Conservation (phyloP, 331 rosid species). For the Telfairia occidentalis region DNA sequence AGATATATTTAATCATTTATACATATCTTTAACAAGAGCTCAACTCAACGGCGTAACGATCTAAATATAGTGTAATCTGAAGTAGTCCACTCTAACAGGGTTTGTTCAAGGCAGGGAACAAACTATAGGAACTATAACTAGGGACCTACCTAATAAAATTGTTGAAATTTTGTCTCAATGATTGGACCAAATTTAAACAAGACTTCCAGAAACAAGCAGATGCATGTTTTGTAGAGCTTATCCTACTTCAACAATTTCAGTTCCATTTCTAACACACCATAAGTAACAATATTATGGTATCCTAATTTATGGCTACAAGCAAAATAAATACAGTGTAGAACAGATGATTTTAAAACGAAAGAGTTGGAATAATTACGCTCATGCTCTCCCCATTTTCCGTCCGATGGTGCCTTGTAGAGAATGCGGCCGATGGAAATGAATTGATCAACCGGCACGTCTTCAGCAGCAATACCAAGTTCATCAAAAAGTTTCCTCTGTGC, state of each 20-base stretch:
- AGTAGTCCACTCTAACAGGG: not conserved
- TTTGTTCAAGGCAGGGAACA: not conserved
- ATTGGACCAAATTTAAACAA: not conserved
- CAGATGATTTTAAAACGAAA: not conserved
- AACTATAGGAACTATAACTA: too few relatives aligned
- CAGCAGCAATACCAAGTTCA: slow-evolving; percentile 82
- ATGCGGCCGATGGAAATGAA: slow-evolving; percentile 89
- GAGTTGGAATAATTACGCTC: slow-evolving; percentile 52
- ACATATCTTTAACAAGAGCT: not conserved
- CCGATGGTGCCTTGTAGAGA: slow-evolving; percentile 95
- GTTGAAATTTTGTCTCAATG: too few relatives aligned
- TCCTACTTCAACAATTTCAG: not conserved
- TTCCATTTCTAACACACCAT: not conserved
- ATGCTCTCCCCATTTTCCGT: slow-evolving; percentile 99
- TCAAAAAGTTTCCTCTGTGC: slow-evolving; percentile 98
- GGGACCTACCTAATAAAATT: too few relatives aligned
- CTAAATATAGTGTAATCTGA: too few relatives aligned
- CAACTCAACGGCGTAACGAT: not conserved
- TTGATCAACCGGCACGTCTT: slow-evolving; percentile 85
- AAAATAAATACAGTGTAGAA: not conserved
- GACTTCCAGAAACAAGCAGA: not conserved
- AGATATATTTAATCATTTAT: not conserved
- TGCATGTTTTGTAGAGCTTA: not conserved
- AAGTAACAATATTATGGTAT: not conserved
- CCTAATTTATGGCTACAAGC: not conserved